Conservation (phyloP, 768 basidiomycete genomes). For the Leccinum subgranulosum region DNA sequence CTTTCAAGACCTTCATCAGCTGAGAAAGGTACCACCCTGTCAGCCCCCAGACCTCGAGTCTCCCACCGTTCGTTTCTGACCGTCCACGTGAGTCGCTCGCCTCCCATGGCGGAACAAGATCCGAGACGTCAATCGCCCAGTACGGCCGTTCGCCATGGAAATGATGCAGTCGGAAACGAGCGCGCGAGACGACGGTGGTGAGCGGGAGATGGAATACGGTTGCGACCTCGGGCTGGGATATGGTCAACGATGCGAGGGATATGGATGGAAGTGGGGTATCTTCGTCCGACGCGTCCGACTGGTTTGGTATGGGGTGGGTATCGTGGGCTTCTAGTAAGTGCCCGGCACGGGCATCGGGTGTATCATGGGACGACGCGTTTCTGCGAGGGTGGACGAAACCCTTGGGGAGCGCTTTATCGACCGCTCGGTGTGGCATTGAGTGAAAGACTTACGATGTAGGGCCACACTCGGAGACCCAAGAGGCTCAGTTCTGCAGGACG, state of each 20-base stretch:
- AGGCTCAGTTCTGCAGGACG: constrained; percentile 61
- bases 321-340: neutral
- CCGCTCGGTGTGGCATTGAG: neutral
- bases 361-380: neutral
- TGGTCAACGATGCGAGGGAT: constrained; percentile 46
- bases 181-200: constrained; percentile 42
- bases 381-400: constrained; percentile 34
- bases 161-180: constrained; percentile 46
- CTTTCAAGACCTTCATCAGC: constrained; percentile 53
- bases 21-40: constrained; percentile 79
- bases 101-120: constrained; percentile 40
- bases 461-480: constrained; percentile 65
- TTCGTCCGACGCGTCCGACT: neutral
- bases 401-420: constrained; percentile 16
- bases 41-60: constrained; percentile 72
- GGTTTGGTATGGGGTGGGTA: neutral
- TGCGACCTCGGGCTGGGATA: constrained; percentile 64
- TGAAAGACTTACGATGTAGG: constrained; percentile 59
- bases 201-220: constrained; percentile 71
- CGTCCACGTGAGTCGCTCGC: constrained; percentile 32
- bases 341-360: neutral
- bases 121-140: constrained; percentile 65
- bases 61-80: constrained; percentile 43
- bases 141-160: constrained; percentile 59
- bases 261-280: constrained; percentile 57